Conservation (phyloP, 306 rosid genomes). For the Prunus campanulata region DNA sequence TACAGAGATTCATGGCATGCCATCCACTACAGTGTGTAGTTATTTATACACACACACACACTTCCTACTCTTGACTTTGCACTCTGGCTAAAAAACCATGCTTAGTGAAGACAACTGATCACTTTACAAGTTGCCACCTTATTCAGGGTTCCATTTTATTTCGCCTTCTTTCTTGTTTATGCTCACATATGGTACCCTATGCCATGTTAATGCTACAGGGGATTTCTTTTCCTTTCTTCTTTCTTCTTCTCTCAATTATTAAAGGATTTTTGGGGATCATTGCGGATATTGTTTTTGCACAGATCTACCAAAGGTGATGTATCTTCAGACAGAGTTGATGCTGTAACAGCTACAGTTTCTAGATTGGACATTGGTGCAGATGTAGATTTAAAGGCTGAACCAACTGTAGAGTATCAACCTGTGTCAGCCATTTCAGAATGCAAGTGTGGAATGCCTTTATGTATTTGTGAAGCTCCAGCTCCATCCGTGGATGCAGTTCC, state of each 20-base stretch:
- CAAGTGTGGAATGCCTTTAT: slow-evolving; percentile 98
- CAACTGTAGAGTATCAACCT: slow-evolving; percentile 40
- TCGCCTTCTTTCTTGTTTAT: slow-evolving; percentile 2
- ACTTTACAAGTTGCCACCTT: not conserved
- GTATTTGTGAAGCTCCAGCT: slow-evolving; percentile 83
- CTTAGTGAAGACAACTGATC: not conserved
- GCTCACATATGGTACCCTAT: not conserved
- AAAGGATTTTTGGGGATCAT: not conserved
- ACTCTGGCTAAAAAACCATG: not conserved
- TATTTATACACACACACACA: not conserved
- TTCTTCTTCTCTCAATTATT: not conserved
- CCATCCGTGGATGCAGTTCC: slow-evolving; percentile 48
- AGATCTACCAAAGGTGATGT: slow-evolving; percentile 52
- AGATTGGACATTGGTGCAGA: slow-evolving; percentile 51
- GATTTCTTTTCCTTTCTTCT: not conserved
- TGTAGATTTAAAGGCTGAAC: slow-evolving; percentile 35
- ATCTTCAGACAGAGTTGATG: slow-evolving; percentile 44
- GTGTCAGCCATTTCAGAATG: slow-evolving; percentile 50
- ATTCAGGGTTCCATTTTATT: not conserved
- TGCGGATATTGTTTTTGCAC: slow-evolving; percentile 22
- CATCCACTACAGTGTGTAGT: not conserved
- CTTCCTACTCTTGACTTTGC: slow-evolving; percentile 3
- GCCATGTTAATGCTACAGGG: not conserved
- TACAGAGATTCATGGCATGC: not conserved
- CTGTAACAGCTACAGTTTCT: slow-evolving; percentile 55